Percentiles rank a stretch among this genome's conserved stretches.
Conservation (phyloP, 768 basidiomycete genomes). For the Leucocoprinus birnbaumii region DNA sequence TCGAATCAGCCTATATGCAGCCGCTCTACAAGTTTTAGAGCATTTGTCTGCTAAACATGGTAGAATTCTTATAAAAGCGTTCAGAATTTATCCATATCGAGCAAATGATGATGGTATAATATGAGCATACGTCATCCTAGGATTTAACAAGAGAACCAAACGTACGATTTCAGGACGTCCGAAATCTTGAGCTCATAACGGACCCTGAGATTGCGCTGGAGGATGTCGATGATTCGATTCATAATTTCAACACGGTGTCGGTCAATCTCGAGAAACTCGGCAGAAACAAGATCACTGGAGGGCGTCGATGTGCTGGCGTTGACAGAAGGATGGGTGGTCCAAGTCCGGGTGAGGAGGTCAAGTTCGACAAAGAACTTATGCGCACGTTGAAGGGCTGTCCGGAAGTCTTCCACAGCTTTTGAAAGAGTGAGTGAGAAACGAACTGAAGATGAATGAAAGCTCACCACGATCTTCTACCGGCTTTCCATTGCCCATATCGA, state of each 20-base stretch:
- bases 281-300: conserved; percentile 19
- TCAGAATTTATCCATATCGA: no score
- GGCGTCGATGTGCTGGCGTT: conserved; percentile 32
- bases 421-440: not conserved
- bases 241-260: conserved; percentile 61
- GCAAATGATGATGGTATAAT: not conserved
- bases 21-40: conserved; percentile 72
- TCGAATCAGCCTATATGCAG: conserved; percentile 81
- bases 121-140: not conserved
- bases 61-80: conserved; percentile 51
- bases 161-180: conserved; percentile 78
- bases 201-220: conserved; percentile 72
- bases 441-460: conserved; percentile 19
- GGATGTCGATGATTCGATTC: conserved; percentile 57
- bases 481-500: conserved; percentile 12
- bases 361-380: conserved; percentile 56
- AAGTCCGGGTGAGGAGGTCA: conserved; percentile 38
- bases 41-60: conserved; percentile 75
- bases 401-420: conserved; percentile 61
- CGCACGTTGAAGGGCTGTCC: conserved; percentile 67
- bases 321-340: conserved; percentile 23
- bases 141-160: conserved; percentile 1
- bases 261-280: conserved; percentile 42
- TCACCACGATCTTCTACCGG: conserved; percentile 34
- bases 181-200: conserved; percentile 69